phyloP scores from a whole-genome alignment of 2,329 filamentous ascomycete genomes.

The Sarocladiaceae sp. region DNA sequence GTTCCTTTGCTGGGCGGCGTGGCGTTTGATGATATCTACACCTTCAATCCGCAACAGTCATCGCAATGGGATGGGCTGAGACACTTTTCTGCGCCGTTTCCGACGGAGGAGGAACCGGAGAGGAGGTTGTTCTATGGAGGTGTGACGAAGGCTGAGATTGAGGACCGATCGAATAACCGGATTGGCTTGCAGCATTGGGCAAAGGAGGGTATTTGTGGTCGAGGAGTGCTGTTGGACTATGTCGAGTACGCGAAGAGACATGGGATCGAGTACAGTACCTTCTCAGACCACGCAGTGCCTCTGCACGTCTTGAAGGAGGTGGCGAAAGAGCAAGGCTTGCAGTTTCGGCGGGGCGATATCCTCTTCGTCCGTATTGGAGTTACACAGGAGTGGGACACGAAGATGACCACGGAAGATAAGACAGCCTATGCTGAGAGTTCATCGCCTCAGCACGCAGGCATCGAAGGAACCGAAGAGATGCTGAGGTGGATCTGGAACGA shows the following conservation, averaged over 20 bases:
- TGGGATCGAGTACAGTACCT: slow-evolving; percentile 32
- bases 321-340: slow-evolving; percentile 36
- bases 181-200: slow-evolving; percentile 47
- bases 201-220: slow-evolving; percentile 41
- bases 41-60: slow-evolving; percentile 43
- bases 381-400: slow-evolving; percentile 23
- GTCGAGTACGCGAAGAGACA: slow-evolving; percentile 34
- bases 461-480: slow-evolving; percentile 33
- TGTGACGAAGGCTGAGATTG: slow-evolving; percentile 39
- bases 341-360: slow-evolving; percentile 46
- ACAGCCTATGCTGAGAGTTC: slow-evolving; percentile 37
- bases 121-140: slow-evolving; percentile 45
- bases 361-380: slow-evolving; percentile 41
- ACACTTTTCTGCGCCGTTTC: slow-evolving; percentile 39
- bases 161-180: slow-evolving; percentile 35
- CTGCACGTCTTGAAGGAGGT: slow-evolving; percentile 23
- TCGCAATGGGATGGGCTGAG: slow-evolving; percentile 46
- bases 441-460: slow-evolving; percentile 31
- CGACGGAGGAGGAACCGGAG: slow-evolving; percentile 19
- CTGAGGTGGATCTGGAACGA: slow-evolving; percentile 42
- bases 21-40: slow-evolving; percentile 46
- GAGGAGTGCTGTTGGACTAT: slow-evolving; percentile 49
- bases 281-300: slow-evolving; percentile 35
- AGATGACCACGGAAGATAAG: slow-evolving; percentile 34
- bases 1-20: slow-evolving; percentile 41